Evolutionary conservation across 179 eudicot species (phyloP).

Genomic region (Silene vulgaris): DNA sequence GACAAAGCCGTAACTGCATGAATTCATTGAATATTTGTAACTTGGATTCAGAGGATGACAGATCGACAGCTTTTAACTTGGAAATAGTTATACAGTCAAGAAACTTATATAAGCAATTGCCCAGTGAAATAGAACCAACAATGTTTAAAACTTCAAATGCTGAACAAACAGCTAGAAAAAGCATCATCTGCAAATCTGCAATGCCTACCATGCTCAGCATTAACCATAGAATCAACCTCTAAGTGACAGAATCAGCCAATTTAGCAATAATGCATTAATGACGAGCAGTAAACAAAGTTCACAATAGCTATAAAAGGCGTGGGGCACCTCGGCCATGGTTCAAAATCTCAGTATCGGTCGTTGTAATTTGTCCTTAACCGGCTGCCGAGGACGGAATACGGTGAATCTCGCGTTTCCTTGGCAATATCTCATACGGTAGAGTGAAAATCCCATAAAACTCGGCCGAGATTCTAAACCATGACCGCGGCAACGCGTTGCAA

Average conservation of each 20-base stretch:
- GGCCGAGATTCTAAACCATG: no score
- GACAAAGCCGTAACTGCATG: neutral
- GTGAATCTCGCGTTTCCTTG: no score
- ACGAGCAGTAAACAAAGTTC: neutral
- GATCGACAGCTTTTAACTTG: neutral
- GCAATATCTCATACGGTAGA: no score
- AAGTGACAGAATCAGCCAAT: neutral
- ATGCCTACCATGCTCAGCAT: neutral
- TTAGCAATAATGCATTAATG: neutral
- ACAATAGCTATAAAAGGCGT: neutral
- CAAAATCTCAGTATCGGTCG: no score
- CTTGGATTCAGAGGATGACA: neutral
- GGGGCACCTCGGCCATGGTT: no score
- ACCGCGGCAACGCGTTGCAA: no score
- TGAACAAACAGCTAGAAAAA: no score
- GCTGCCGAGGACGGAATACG: no score
- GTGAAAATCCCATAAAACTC: no score
- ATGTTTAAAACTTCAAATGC: no score
- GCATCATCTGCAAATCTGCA: neutral
- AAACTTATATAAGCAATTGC: slow-evolving; percentile 8
- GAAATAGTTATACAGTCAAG: slow-evolving; percentile 8
- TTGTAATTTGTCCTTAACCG: no score
- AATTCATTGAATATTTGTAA: neutral
- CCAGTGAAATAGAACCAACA: neutral
- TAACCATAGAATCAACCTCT: neutral